Evolutionary conservation across 2,329 filamentous ascomycete species (phyloP).

Genomic region (Hypoxylon sp.): DNA sequence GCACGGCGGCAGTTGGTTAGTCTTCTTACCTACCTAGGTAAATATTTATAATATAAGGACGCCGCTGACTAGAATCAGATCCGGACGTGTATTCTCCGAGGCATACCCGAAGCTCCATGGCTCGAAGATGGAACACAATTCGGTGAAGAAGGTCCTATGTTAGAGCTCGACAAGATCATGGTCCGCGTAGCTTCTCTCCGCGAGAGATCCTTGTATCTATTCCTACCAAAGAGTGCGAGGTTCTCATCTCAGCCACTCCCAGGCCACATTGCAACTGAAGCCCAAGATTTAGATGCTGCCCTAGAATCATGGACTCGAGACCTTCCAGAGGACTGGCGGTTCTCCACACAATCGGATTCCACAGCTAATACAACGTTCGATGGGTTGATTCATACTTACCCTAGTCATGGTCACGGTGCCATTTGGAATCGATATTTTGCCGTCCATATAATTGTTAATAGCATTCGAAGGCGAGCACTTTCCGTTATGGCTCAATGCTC

Average conservation of each 20-base stretch:
- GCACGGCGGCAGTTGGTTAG: conserved; percentile 30
- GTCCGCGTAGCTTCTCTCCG: conserved; percentile 31
- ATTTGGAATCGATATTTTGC: conserved; percentile 31
- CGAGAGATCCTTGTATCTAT: conserved; percentile 23
- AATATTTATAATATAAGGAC: not conserved
- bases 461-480: conserved; percentile 32
- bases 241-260: conserved; percentile 25
- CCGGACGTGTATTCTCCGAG: conserved; percentile 33
- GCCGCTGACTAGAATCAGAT: conserved; percentile 20
- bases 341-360: conserved; percentile 1
- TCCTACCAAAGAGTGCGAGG: conserved; percentile 27
- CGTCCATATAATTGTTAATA: conserved; percentile 26
- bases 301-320: conserved; percentile 27
- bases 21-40: not conserved
- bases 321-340: conserved; percentile 24
- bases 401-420: conserved; percentile 25
- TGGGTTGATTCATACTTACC: conserved; percentile 15
- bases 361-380: conserved; percentile 8
- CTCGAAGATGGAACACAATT: conserved; percentile 24
- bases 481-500: conserved; percentile 22
- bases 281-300: conserved; percentile 16
- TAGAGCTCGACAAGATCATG: conserved; percentile 30
- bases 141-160: conserved; percentile 28
- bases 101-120: conserved; percentile 17
- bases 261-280: conserved; percentile 24